Evolutionary conservation across 208 protist species (phyloP), one percentile per base, ranked within the genome.

Genomic region (Crithidia bombi): DNA sequence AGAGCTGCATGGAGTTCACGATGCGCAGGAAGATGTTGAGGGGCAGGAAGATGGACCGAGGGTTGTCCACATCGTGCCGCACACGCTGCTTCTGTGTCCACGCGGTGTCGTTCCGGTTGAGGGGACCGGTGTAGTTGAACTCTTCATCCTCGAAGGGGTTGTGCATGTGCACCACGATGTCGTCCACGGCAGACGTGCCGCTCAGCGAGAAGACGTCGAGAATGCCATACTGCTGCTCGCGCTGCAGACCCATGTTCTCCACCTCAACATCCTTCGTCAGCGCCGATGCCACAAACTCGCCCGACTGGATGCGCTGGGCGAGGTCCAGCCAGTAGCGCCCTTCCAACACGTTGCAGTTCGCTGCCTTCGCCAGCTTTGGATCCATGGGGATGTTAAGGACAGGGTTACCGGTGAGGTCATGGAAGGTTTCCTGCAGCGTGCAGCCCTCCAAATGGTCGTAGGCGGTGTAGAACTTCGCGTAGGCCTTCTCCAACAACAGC

Each of bases 401-500:
- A 17, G 91, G 89, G 41, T 83, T 74, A 50, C 89, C 89, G 5
- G 91, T 94, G 43, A 96, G 56, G 59, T 96, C 91, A 44, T 90
- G 87, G 32, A 91, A 83, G 9, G 85, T 81, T 65, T 96, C 89
- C 61, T 85, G 79, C 28, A 87, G 77, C 12, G 83, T 93, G 69
- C 89, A 93, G 39, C 86, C 84, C 5, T 92, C 85, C 3, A 96
- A 71, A 39, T 86, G 71, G 44, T 84, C 74, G 74, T 94, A 96
- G 28, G 71, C 66, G 39, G 82, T 86, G 76, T 92, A 89, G 73
- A 96, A 93, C 72, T 96, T 96, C 35, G 91, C 91, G 74, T 96
- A 96, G 32, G 91, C 91, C 86, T 96, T 96, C 80, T 96, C 89
- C 61, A 96, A 73, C 59, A 96, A 75, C 52, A 94, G 73, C 25